Evolutionary conservation across 2,329 filamentous ascomycete genomes (phyloP).

Genomic region (Cyclaneusma minus): DNA sequence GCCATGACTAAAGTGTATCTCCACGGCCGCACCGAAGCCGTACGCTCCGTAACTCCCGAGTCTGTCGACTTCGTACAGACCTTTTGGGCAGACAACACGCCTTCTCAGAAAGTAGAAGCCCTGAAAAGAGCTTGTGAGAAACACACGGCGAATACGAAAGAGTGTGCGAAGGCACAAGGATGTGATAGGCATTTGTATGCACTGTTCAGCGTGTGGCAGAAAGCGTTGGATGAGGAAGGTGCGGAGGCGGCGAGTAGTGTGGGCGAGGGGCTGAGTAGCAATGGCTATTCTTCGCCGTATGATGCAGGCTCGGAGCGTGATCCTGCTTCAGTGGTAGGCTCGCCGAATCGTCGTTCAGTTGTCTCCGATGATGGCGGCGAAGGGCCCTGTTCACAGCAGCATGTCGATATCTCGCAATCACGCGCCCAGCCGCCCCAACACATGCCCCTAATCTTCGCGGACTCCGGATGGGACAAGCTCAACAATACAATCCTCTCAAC

Average conservation of each 20-base stretch:
- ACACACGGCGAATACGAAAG: conserved; percentile 64
- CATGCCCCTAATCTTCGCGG: conserved; percentile 71
- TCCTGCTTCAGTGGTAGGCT: conserved; percentile 29
- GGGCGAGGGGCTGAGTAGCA: conserved; percentile 34
- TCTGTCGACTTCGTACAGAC: conserved; percentile 79
- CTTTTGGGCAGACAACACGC: conserved; percentile 86
- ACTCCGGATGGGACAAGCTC: conserved; percentile 83
- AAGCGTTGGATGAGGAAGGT: conserved; percentile 60
- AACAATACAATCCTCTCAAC: conserved; percentile 92
- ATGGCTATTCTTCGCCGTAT: conserved; percentile 42
- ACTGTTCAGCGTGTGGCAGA: conserved; percentile 88
- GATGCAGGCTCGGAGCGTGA: conserved; percentile 33
- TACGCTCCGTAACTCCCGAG: conserved; percentile 71
- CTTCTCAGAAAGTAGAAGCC: conserved; percentile 70
- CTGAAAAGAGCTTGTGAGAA: conserved; percentile 71
- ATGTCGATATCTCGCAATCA: conserved; percentile 39
- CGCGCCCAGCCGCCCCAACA: conserved; percentile 28
- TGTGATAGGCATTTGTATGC: conserved; percentile 91
- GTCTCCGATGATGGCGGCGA: conserved; percentile 24
- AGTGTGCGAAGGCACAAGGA: conserved; percentile 79
- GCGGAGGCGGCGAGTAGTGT: conserved; percentile 33
- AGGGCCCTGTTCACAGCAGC: conserved; percentile 21
- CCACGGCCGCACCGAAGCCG: conserved; percentile 87
- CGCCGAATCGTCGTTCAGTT: conserved; percentile 35
- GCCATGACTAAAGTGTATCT: conserved; percentile 95